Conservation (phyloP, 345 rosid species). For the Draba incana region DNA sequence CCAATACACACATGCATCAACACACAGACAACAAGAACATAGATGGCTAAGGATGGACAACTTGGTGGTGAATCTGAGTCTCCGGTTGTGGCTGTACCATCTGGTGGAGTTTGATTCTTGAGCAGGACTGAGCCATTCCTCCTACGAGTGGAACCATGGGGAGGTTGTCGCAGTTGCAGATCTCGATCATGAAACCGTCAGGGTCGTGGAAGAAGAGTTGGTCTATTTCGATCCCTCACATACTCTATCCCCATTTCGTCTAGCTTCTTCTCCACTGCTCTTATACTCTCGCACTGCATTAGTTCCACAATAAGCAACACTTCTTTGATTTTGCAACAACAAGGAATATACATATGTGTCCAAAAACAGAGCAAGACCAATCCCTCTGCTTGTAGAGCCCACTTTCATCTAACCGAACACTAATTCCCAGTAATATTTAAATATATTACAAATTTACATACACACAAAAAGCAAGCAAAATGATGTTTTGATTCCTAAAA, state of each 20-base stretch:
- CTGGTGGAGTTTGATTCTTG: slow-evolving; percentile 41
- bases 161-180: slow-evolving; percentile 72
- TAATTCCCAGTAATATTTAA: background rate
- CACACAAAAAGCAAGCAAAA: background rate
- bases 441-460: no score
- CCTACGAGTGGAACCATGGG: slow-evolving; percentile 66
- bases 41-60: slow-evolving; percentile 24
- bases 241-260: slow-evolving; percentile 61
- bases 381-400: background rate
- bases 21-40: background rate
- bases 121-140: slow-evolving; percentile 48
- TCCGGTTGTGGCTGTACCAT: slow-evolving; percentile 31
- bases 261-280: slow-evolving; percentile 63
- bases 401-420: no score
- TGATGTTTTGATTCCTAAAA: background rate
- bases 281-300: slow-evolving; percentile 72
- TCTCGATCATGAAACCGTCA: slow-evolving; percentile 84
- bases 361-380: slow-evolving; percentile 31
- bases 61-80: slow-evolving; percentile 37
- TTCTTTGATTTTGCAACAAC: background rate
- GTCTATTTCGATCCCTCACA: slow-evolving; percentile 63
- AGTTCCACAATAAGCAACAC: background rate
- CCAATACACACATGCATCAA: slow-evolving; percentile 5
- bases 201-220: slow-evolving; percentile 86
- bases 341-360: background rate